Percentiles rank a stretch among this genome's conserved stretches.
Evolutionary conservation across 2,329 filamentous ascomycete species (phyloP).

Genomic region (Cladosporium sp.): DNA sequence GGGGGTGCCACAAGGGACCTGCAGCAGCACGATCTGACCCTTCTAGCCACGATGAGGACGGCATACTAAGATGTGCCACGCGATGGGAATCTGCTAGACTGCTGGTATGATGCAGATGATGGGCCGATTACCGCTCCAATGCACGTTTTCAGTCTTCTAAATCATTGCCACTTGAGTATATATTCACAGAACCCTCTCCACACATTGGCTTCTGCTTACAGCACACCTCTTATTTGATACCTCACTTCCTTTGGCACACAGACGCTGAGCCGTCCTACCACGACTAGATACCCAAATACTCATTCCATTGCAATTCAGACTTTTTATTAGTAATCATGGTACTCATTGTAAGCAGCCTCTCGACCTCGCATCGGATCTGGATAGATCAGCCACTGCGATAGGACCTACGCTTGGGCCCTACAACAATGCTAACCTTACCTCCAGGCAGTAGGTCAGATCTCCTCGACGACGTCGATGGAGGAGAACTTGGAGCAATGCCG

Average conservation of each 20-base stretch:
- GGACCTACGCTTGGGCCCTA: no score
- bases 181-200: no score
- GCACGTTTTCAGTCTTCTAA: background rate
- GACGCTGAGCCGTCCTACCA: background rate
- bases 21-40: background rate
- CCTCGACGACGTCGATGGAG: conserved; percentile 72
- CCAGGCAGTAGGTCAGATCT: conserved; percentile 85
- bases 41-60: no score
- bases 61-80: no score
- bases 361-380: background rate
- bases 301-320: background rate
- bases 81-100: no score
- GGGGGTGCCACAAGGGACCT: conserved; percentile 3
- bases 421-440: background rate
- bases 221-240: background rate
- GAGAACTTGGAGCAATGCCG: conserved; percentile 79
- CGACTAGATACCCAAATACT: background rate
- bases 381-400: no score
- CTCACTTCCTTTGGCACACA: background rate
- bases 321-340: background rate
- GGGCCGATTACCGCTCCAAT: conserved; percentile 2
- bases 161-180: no score
- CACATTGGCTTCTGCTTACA: no score
- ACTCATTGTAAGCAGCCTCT: conserved; percentile 1
- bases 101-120: background rate